Evolutionary conservation across 805 yeast genomes (phyloP), one percentile per base, ranked within the genome.

Genomic region (Jamesozyma lodderae): DNA sequence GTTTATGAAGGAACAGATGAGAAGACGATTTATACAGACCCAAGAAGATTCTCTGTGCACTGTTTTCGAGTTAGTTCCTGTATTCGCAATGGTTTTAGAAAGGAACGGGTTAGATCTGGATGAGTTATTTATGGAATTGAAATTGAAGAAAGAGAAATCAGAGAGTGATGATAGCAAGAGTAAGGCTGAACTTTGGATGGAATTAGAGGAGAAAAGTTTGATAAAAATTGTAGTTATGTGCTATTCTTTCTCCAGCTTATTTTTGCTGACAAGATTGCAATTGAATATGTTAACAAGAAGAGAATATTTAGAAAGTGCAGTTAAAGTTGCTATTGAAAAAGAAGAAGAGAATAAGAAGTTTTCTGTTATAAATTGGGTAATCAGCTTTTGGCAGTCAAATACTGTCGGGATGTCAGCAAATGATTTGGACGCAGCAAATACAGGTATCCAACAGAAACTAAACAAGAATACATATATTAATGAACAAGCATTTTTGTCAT

Each of bases 41-140:
- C 96, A 88, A 53, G 79, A 79, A 48, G 97, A 90, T 60, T 84
- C 95, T 33, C 70, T 81, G 37, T 77, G 77, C 63, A 90, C 96
- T 0, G 75, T 88, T 37, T 68, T 83, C 55, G 88, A 94, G 4
- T 68, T 90, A 44, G 66, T 84, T 35, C 94, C 95, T 1, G 84
- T 85, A 4, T 64, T 88, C 31, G 69, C 79, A 5, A 70, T 55
- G 37, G 55, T 55, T 2, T 33, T 57, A 32, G 44, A 52, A 10
- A 43, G 45, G 19, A 47, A 55, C 26, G 46, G 44, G 10, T 43
- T 52, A 35, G 53, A 49, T 48, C 47, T 49, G 31, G 60, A 55
- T 33, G 53, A 45, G n/a, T 33, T 55, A 17, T 46, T 58, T 20
- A 41, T 36, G 6, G 45, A 48, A 6, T 41, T 58, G 34, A 55